A percentile compares a stretch with the other conserved stretches of the same genome.
Conservation (phyloP, 2,329 filamentous ascomycete species). For the Trichothecium roseum region DNA sequence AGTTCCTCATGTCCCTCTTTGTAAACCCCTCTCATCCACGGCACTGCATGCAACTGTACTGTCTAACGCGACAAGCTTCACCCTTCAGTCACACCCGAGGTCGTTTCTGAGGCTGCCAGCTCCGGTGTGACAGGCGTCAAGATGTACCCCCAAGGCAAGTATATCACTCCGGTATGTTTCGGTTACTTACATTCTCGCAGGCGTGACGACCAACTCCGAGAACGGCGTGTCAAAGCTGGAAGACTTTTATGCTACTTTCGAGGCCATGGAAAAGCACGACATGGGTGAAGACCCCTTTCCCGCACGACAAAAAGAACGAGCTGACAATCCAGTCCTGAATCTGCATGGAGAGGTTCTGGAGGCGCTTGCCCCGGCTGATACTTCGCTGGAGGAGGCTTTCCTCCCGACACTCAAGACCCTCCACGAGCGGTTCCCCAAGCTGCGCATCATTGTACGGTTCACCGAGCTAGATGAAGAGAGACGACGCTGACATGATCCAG, state of each 20-base stretch:
- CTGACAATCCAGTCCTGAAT: constrained; percentile 52
- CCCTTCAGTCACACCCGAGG: constrained; percentile 52
- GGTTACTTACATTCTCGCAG: constrained; percentile 16
- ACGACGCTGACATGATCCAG: constrained; percentile 8
- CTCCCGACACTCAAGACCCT: constrained; percentile 68
- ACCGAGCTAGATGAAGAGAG: no score
- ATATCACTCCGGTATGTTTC: neutral
- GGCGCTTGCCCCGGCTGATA: constrained; percentile 33
- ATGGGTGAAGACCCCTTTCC: constrained; percentile 24
- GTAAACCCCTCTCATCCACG: constrained; percentile 14
- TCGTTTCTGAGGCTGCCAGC: constrained; percentile 61
- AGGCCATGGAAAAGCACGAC: constrained; percentile 76
- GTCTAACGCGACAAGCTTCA: no score
- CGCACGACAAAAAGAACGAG: no score
- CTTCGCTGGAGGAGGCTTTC: constrained; percentile 48
- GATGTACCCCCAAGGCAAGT: constrained; percentile 46
- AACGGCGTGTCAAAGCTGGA: constrained; percentile 62
- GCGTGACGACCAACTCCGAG: constrained; percentile 56
- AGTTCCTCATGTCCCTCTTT: constrained; percentile 67
- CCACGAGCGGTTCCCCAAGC: constrained; percentile 62
- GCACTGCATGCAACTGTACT: no score
- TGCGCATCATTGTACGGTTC: constrained; percentile 52
- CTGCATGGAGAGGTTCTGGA: constrained; percentile 76
- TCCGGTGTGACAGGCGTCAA: constrained; percentile 66
- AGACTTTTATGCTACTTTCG: constrained; percentile 68